Conservation (phyloP, 441 rosid species). For the Erysimum pusillum region DNA sequence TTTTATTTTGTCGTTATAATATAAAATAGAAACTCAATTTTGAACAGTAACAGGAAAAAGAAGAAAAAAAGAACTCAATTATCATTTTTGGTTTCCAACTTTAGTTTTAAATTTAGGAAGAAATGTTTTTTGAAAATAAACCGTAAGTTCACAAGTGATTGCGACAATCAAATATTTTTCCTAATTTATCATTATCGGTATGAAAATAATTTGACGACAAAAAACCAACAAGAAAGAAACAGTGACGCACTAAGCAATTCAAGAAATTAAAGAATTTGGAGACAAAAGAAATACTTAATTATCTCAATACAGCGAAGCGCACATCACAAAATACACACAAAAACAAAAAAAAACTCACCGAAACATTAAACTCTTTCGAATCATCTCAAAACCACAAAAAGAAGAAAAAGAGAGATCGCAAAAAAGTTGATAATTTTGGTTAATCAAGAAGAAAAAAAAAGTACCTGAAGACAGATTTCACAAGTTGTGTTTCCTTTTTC, state of each 20-base stretch:
- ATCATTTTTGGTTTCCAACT: constrained; percentile 3
- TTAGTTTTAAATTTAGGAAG: constrained; percentile 3
- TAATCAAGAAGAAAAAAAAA: background rate
- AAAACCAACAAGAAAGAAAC: constrained; percentile 40
- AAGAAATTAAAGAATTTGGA: constrained; percentile 27
- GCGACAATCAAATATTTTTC: background rate
- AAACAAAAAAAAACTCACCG: constrained; percentile 8
- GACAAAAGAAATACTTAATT: background rate
- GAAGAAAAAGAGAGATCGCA: background rate
- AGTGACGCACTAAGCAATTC: constrained; percentile 32
- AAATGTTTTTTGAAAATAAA: background rate
- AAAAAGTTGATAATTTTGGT: background rate
- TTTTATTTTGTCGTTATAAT: background rate
- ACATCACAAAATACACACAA: constrained; percentile 4
- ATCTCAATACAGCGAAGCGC: constrained; percentile 40
- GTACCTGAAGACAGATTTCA: constrained; percentile 94
- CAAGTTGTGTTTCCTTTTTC: constrained; percentile 94
- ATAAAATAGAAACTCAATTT: background rate
- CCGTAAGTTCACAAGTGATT: constrained; percentile 15
- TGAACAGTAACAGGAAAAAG: background rate
- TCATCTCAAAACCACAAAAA: background rate
- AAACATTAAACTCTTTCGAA: background rate
- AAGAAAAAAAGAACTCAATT: background rate
- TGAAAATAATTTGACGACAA: constrained; percentile 33
- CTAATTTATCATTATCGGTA: constrained; percentile 17